Evolutionary conservation across 192 early-diverging fungal species (phyloP).

Genomic region (Lunasporangiospora selenospora): DNA sequence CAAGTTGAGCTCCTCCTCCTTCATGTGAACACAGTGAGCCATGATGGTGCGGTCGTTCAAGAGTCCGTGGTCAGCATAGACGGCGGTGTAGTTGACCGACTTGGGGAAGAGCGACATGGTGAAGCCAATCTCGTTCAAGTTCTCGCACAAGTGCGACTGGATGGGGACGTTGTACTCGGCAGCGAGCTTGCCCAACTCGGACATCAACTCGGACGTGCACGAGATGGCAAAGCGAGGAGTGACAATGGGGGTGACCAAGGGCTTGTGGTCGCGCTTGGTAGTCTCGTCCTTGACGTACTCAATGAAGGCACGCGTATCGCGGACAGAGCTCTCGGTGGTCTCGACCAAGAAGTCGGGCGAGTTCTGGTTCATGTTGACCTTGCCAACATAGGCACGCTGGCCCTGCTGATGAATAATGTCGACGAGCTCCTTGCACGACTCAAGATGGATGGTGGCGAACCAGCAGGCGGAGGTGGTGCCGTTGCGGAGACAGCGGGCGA

Average conservation of each 20-base stretch:
- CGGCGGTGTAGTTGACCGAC: constrained; percentile 70
- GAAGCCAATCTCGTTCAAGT: constrained; percentile 77
- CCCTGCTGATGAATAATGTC: constrained; percentile 77
- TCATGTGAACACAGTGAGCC: constrained; percentile 94
- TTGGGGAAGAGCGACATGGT: constrained; percentile 79
- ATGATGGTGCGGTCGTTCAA: constrained; percentile 80
- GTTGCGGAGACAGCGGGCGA: constrained; percentile 73
- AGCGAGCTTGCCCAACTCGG: constrained; percentile 74
- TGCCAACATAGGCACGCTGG: constrained; percentile 93
- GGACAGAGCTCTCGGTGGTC: constrained; percentile 67
- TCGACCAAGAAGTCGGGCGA: constrained; percentile 81
- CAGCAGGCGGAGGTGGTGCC: constrained; percentile 94
- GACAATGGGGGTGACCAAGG: constrained; percentile 79
- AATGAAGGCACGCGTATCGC: constrained; percentile 72
- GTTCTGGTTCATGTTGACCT: constrained; percentile 97
- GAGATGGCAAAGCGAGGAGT: constrained; percentile 95
- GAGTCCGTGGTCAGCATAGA: constrained; percentile 80
- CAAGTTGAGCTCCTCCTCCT: constrained; percentile 70
- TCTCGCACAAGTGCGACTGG: constrained; percentile 95
- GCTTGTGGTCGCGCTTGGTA: constrained; percentile 13
- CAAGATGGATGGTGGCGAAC: constrained; percentile 90
- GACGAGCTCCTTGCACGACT: constrained; percentile 74
- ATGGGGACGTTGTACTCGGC: constrained; percentile 77
- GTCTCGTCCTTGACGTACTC: constrained; percentile 55
- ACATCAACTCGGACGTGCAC: constrained; percentile 75